Percentiles rank a stretch among this genome's conserved stretches.
Conservation (phyloP, 2,329 filamentous ascomycete genomes). For the Cladosporium sp. region DNA sequence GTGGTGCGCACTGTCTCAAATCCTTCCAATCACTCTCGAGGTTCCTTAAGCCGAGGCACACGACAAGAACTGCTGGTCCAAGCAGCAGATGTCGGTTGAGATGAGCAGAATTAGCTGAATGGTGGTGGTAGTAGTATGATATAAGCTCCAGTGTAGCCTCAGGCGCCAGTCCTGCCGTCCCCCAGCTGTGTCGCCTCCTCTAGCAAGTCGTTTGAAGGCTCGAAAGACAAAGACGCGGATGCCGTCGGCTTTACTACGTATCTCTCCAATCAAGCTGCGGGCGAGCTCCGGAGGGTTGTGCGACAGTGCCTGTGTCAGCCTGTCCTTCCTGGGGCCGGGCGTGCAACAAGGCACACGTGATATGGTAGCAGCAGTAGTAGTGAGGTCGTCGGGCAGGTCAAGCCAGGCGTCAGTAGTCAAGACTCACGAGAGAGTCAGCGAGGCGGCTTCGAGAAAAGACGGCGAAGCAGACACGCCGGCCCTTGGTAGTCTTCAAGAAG, state of each 20-base stretch:
- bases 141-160: slow-evolving; percentile 2
- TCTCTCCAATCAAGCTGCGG: not conserved
- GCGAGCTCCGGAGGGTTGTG: not conserved
- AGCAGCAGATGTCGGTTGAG: not conserved
- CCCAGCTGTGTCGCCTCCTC: not conserved
- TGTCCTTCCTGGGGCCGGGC: not conserved
- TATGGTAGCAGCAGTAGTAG: not conserved
- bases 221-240: not conserved
- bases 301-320: not conserved
- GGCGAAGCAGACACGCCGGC: not conserved
- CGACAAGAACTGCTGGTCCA: slow-evolving; percentile 17
- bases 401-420: not conserved
- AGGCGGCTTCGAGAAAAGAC: not conserved
- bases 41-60: slow-evolving; percentile 17
- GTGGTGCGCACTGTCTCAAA: slow-evolving; percentile 18
- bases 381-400: not conserved
- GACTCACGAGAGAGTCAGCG: not conserved
- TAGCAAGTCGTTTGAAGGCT: not conserved
- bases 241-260: slow-evolving; percentile 9
- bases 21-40: slow-evolving; percentile 1
- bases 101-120: not conserved
- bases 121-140: not conserved
- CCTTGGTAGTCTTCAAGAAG: slow-evolving; percentile 7
- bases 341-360: not conserved
- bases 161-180: not conserved